Conservation (phyloP, 225 moss, liverwort and hornwort species). For the Sphagnum contortum region DNA sequence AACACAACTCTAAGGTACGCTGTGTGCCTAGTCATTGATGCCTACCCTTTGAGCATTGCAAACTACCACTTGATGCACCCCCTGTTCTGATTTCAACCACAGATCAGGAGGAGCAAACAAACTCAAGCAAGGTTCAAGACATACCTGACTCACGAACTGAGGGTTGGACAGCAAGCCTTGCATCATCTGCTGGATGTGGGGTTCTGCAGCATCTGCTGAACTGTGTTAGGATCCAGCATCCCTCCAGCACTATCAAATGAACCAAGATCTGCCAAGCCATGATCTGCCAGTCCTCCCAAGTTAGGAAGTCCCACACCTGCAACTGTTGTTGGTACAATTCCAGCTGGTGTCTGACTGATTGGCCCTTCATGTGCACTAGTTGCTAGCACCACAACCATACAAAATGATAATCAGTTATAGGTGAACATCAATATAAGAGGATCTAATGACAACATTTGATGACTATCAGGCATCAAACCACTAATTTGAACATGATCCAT, state of each 20-base stretch:
- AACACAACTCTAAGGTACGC: no score
- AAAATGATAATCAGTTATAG: background rate
- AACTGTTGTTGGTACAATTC: constrained; percentile 16
- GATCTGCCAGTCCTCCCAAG: constrained; percentile 59
- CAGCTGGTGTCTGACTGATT: constrained; percentile 25
- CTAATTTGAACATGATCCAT: background rate
- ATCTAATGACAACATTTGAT: background rate
- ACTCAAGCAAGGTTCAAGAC: no score
- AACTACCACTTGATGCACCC: no score
- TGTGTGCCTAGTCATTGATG: no score
- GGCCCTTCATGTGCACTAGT: constrained; percentile 38
- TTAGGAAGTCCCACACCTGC: constrained; percentile 35
- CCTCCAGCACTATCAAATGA: constrained; percentile 31
- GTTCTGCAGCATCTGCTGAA: constrained; percentile 99
- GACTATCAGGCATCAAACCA: background rate
- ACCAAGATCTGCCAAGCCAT: constrained; percentile 65
- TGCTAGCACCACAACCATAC: constrained; percentile 27
- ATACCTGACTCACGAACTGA: constrained; percentile 79
- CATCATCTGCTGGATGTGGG: constrained; percentile 95
- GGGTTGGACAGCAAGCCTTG: constrained; percentile 88
- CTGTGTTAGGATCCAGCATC: constrained; percentile 56
- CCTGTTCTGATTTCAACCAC: no score
- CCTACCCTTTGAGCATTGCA: no score
- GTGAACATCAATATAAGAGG: no score
- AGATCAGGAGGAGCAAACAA: no score